These are phyloP conservation scores for Lactifluus volemus DNA, from an alignment of 768 basidiomycete species.

Conservation along the genomic window DNA sequence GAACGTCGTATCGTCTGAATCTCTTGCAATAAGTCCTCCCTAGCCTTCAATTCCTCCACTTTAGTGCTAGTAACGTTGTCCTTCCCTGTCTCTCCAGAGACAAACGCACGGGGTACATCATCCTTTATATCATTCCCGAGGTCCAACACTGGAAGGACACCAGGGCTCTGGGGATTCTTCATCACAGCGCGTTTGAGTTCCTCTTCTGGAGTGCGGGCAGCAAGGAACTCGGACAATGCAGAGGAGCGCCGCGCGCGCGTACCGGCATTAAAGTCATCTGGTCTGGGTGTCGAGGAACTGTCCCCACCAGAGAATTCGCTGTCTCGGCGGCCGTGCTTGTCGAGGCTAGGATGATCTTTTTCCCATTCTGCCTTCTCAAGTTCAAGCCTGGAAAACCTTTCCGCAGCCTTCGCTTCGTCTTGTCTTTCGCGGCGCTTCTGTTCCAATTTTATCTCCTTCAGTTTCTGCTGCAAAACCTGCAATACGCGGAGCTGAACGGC, in stretches of 20 bases:
- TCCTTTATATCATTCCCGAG: conserved; percentile 67
- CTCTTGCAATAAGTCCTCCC: conserved; percentile 64
- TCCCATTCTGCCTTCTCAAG: conserved; percentile 83
- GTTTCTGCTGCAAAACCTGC: conserved; percentile 66
- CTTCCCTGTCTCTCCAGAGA: conserved; percentile 33
- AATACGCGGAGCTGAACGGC: conserved; percentile 88
- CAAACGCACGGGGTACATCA: conserved; percentile 65
- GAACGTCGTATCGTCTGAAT: conserved; percentile 74
- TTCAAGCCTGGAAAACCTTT: conserved; percentile 52
- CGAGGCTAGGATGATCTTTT: conserved; percentile 61
- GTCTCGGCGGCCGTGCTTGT: conserved; percentile 51
- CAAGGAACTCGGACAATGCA: conserved; percentile 66
- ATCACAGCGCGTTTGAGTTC: conserved; percentile 43
- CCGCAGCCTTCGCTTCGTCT: conserved; percentile 66
- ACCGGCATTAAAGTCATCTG: conserved; percentile 41
- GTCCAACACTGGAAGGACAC: conserved; percentile 61
- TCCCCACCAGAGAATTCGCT: conserved; percentile 48
- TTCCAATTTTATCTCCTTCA: conserved; percentile 72
- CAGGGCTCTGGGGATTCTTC: conserved; percentile 41
- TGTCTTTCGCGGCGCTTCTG: conserved; percentile 63
- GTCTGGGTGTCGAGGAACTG: conserved; percentile 32
- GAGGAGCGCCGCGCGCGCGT: conserved; percentile 56
- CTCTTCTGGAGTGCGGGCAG: conserved; percentile 52
- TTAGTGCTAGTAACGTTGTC: conserved; percentile 18
- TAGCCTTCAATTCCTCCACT: conserved; percentile 52